These are phyloP conservation scores for Flaveria bidentis DNA, from an alignment of 129 eudicot genomes.

Conservation along the genomic window DNA sequence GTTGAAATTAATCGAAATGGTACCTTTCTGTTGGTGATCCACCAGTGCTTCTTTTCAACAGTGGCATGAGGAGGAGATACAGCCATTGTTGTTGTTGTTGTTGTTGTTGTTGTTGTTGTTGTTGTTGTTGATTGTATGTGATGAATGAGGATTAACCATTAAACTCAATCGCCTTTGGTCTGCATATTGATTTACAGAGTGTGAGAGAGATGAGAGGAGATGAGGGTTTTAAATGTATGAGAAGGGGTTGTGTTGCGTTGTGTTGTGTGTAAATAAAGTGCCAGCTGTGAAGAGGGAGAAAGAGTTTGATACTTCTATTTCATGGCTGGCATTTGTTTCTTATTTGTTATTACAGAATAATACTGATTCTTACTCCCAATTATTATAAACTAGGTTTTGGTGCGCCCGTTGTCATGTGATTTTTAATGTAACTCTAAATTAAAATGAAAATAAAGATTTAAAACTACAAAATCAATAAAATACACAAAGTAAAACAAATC, in stretches of 20 bases:
- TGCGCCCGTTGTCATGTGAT: no score
- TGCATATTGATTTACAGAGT: conserved; percentile 18
- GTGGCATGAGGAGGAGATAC: conserved; percentile 53
- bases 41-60: conserved; percentile 86
- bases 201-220: conserved; percentile 23
- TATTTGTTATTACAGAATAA: not conserved
- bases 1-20: not conserved
- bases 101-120: conserved; percentile 28
- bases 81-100: conserved; percentile 48
- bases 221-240: conserved; percentile 37
- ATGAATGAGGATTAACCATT: conserved; percentile 44
- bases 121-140: not conserved
- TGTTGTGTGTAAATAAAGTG: conserved; percentile 40
- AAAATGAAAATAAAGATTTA: no score
- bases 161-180: not conserved
- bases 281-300: conserved; percentile 73
- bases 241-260: conserved; percentile 25
- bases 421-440: no score
- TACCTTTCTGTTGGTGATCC: conserved; percentile 88
- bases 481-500: no score
- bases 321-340: conserved; percentile 47
- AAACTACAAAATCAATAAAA: no score
- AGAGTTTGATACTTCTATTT: conserved; percentile 52
- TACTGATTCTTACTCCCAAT: not conserved
- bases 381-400: no score